phyloP scores from a whole-genome alignment of 805 yeast genomes.

The Schizosaccharomyces lindneri region DNA sequence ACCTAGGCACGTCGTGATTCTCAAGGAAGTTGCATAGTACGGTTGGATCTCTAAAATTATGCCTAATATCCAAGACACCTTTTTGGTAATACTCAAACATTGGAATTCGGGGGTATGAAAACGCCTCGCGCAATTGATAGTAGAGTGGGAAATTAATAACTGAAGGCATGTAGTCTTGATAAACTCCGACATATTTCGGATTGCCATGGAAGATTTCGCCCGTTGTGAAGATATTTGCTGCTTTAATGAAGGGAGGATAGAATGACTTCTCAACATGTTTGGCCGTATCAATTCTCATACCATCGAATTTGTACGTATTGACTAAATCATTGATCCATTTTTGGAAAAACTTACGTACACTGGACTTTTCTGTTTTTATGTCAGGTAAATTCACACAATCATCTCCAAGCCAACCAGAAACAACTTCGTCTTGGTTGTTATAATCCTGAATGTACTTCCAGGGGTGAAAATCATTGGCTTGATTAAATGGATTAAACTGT shows the following conservation, averaged over 20 bases:
- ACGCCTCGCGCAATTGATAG: neutral
- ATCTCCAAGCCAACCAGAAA: slow-evolving; percentile 2
- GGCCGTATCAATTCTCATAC: slow-evolving; percentile 3
- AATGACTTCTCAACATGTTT: neutral
- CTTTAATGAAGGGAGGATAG: neutral
- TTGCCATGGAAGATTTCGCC: slow-evolving; percentile 2
- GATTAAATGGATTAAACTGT: slow-evolving; percentile 2
- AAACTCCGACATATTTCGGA: neutral
- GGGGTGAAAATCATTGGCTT: neutral
- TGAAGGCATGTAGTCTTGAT: slow-evolving; percentile 3
- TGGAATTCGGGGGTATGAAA: neutral
- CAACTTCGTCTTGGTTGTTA: neutral
- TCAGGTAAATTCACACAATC: neutral
- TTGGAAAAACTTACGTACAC: neutral
- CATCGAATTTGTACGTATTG: slow-evolving; percentile 2
- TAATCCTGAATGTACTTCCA: neutral
- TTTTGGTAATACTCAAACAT: neutral
- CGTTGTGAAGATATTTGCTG: neutral
- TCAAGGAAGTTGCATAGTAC: slow-evolving; percentile 2
- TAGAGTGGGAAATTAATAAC: slow-evolving; percentile 3
- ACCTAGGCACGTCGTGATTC: slow-evolving; percentile 4
- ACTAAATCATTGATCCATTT: slow-evolving; percentile 2
- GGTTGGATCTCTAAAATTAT: neutral
- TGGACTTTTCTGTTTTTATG: neutral
- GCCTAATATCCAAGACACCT: neutral